A percentile compares a stretch with the other conserved stretches of the same genome.
These are phyloP conservation scores for Kuraishia cidri DNA, from an alignment of 805 yeast genomes.

Conservation along the genomic window DNA sequence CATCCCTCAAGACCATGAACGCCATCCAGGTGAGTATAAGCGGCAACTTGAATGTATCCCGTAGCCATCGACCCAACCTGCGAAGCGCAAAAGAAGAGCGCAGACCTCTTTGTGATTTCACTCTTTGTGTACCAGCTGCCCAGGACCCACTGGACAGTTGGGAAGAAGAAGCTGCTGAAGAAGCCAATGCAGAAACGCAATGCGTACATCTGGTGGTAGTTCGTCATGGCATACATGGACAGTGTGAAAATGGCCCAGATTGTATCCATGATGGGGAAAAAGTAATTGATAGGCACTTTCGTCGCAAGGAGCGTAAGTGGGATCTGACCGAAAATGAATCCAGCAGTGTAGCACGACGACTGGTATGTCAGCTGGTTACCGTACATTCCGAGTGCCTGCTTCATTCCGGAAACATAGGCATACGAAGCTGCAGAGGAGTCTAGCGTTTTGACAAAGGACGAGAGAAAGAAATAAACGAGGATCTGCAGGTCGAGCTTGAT, in stretches of 20 bases:
- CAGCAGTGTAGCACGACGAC: slow-evolving; percentile 39
- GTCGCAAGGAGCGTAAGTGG: slow-evolving; percentile 54
- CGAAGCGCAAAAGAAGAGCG: slow-evolving; percentile 54
- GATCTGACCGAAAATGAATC: slow-evolving; percentile 49
- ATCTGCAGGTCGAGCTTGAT: slow-evolving; percentile 24
- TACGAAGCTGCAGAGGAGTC: slow-evolving; percentile 38
- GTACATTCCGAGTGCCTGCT: slow-evolving; percentile 42
- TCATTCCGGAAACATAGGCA: slow-evolving; percentile 60
- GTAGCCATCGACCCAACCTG: slow-evolving; percentile 49
- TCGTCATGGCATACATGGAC: slow-evolving; percentile 38
- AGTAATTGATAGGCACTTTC: slow-evolving; percentile 43
- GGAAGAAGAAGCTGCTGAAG: slow-evolving; percentile 61
- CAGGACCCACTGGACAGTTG: slow-evolving; percentile 49
- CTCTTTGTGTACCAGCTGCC: slow-evolving; percentile 50
- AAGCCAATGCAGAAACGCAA: slow-evolving; percentile 60
- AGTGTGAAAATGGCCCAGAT: slow-evolving; percentile 63
- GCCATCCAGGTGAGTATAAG: slow-evolving; percentile 18
- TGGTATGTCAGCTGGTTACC: slow-evolving; percentile 51
- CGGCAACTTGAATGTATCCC: slow-evolving; percentile 40
- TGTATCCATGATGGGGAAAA: slow-evolving; percentile 47
- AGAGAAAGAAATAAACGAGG: slow-evolving; percentile 11
- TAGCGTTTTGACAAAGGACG: slow-evolving; percentile 9
- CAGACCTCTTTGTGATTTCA: slow-evolving; percentile 56
- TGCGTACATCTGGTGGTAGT: slow-evolving; percentile 43
- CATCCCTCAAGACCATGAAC: slow-evolving; percentile 28